phyloP scores from a whole-genome alignment of 208 protist species.

The Trypanosoma melophagium region DNA sequence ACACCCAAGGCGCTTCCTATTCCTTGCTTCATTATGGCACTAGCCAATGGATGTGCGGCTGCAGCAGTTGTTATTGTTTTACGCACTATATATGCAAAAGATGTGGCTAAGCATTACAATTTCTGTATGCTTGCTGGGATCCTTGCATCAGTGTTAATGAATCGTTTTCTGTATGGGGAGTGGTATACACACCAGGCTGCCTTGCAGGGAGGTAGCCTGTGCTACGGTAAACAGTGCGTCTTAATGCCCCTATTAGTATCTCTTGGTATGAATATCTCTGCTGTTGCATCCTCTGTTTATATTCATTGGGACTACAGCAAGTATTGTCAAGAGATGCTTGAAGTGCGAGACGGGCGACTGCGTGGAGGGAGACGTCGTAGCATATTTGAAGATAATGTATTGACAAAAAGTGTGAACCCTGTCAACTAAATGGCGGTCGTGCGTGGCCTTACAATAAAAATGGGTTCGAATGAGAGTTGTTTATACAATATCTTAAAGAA shows the following conservation, averaged over 20 bases:
- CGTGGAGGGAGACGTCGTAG: too few relatives aligned
- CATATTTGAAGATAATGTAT: too few relatives aligned
- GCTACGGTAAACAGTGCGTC: constrained; percentile 27
- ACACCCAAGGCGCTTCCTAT: constrained; percentile 36
- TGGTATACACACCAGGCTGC: constrained; percentile 69
- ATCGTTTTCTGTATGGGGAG: constrained; percentile 69
- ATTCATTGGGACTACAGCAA: constrained; percentile 24
- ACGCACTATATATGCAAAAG: constrained; percentile 71
- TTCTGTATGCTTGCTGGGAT: constrained; percentile 56
- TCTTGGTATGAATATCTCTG: constrained; percentile 11
- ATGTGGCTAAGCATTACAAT: constrained; percentile 82
- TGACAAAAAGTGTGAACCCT: too few relatives aligned
- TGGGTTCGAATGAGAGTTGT: not conserved
- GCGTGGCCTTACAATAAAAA: not conserved
- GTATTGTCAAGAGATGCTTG: constrained; percentile 20
- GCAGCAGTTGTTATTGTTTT: constrained; percentile 73
- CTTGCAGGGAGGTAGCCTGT: constrained; percentile 51
- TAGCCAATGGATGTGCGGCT: constrained; percentile 66
- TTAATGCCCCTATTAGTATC: constrained; percentile 22
- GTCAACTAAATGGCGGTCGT: too few relatives aligned
- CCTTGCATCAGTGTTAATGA: constrained; percentile 53
- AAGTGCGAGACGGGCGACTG: not conserved
- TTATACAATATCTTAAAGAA: not conserved
- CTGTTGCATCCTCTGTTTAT: constrained; percentile 1
- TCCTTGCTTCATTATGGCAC: constrained; percentile 59